phyloP scores from a whole-genome alignment of 352 stramenopile genomes.

The Elongisporangium senticosum region DNA sequence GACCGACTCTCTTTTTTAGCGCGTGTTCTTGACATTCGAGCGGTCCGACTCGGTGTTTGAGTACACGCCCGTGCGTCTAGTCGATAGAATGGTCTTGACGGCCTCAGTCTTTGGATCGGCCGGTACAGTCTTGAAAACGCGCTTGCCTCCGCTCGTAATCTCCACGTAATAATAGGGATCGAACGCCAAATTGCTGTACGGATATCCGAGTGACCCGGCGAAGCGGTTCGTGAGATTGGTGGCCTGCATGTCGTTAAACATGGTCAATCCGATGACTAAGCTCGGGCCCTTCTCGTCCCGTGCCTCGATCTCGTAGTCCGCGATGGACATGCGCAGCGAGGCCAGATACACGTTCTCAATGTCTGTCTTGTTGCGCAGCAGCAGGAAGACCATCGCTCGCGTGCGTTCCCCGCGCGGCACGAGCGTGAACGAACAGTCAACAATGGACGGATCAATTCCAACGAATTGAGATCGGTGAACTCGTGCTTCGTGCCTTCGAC shows the following conservation, averaged over 20 bases:
- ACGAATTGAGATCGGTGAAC: neutral
- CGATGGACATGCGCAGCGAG: constrained; percentile 5
- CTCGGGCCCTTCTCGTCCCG: constrained; percentile 7
- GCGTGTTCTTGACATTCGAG: constrained; percentile 33
- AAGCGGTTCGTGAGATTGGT: neutral
- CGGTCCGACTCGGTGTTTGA: constrained; percentile 30
- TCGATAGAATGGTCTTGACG: constrained; percentile 22
- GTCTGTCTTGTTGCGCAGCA: neutral
- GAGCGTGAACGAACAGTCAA: constrained; percentile 4
- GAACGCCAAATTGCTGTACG: neutral
- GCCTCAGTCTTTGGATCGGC: neutral
- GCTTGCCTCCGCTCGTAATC: neutral
- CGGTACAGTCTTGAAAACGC: neutral
- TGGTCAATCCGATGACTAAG: constrained; percentile 2
- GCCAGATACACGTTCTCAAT: neutral
- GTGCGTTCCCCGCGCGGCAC: constrained; percentile 1
- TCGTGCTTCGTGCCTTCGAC: neutral
- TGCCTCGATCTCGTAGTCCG: constrained; percentile 6
- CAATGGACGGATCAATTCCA: neutral
- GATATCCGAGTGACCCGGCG: neutral
- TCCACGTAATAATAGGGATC: neutral
- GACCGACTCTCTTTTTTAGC: constrained; percentile 16
- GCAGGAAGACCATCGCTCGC: constrained; percentile 1
- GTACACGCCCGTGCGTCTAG: constrained; percentile 32
- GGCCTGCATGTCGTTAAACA: constrained; percentile 9